A percentile compares a stretch with the other conserved stretches of the same genome.
Conservation (phyloP, 192 early-diverging fungal species). For the Coemansia erecta region DNA sequence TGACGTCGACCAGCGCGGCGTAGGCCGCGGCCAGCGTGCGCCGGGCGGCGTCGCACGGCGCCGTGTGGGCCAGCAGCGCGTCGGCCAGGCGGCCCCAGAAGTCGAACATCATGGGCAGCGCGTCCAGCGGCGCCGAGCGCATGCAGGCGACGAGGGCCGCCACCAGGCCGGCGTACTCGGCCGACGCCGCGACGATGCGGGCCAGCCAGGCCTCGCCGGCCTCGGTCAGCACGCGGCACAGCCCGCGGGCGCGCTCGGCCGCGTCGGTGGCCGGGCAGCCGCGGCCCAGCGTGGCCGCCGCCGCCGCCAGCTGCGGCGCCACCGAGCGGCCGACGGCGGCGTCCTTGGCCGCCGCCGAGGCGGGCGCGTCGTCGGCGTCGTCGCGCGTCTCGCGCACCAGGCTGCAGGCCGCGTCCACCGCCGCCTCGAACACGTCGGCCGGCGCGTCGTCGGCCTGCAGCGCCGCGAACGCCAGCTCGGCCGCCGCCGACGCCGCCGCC, state of each 20-base stretch:
- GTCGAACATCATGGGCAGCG: slow-evolving; percentile 84
- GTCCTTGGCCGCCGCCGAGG: slow-evolving; percentile 57
- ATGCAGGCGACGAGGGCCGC: slow-evolving; percentile 82
- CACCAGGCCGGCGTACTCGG: slow-evolving; percentile 71
- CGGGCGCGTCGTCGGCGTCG: slow-evolving; percentile 47
- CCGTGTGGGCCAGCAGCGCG: slow-evolving; percentile 49
- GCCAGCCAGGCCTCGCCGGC: slow-evolving; percentile 85
- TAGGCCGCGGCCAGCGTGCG: slow-evolving; percentile 67
- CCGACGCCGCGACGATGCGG: slow-evolving; percentile 67
- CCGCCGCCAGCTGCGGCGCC: slow-evolving; percentile 46
- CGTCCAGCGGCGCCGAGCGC: slow-evolving; percentile 75
- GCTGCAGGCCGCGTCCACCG: slow-evolving; percentile 80
- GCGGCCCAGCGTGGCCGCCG: slow-evolving; percentile 39
- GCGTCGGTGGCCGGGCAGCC: slow-evolving; percentile 64
- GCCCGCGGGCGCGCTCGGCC: slow-evolving; percentile 74
- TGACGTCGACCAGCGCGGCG: slow-evolving; percentile 72
- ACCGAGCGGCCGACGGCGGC: slow-evolving; percentile 61
- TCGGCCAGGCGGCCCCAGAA: slow-evolving; percentile 87
- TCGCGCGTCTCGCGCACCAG: slow-evolving; percentile 69
- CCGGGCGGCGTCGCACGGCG: slow-evolving; percentile 52
- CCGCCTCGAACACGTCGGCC: slow-evolving; percentile 68
- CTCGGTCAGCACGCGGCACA: slow-evolving; percentile 84
- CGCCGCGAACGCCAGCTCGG: slow-evolving; percentile 70
- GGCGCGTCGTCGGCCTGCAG: slow-evolving; percentile 58
- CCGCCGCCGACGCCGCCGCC: slow-evolving; percentile 63